A percentile compares a stretch with the other conserved stretches of the same genome.
These are phyloP conservation scores for Diutina sp. DNA, from an alignment of 1,139 yeast species.

Conservation along the genomic window DNA sequence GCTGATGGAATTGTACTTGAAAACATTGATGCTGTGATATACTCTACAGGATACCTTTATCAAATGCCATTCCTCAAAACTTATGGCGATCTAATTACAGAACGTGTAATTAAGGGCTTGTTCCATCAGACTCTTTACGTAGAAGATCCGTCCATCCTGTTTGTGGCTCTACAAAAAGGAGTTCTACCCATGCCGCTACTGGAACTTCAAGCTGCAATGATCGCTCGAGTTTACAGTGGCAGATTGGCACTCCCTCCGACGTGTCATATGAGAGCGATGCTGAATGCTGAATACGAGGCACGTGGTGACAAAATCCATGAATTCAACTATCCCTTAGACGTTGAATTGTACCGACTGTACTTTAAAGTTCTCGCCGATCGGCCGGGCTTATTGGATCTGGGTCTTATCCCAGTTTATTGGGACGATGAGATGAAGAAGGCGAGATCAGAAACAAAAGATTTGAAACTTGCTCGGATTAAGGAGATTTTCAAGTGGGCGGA, in stretches of 20 bases:
- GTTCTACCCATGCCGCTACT: conserved; percentile 20
- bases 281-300: conserved; percentile 4
- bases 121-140: conserved; percentile 33
- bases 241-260: conserved; percentile 6
- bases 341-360: conserved; percentile 16
- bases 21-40: conserved; percentile 37
- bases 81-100: conserved; percentile 13
- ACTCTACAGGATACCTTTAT: conserved; percentile 53
- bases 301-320: conserved; percentile 15
- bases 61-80: conserved; percentile 27
- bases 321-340: conserved; percentile 18
- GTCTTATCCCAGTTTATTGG: conserved; percentile 17
- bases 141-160: conserved; percentile 29
- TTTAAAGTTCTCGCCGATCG: conserved; percentile 10
- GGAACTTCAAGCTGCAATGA: conserved; percentile 9
- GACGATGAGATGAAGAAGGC: conserved; percentile 10
- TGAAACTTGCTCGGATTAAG: conserved; percentile 12
- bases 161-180: conserved; percentile 24
- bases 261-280: conserved; percentile 3
- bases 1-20: conserved; percentile 8
- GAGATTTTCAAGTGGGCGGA: conserved; percentile 11
- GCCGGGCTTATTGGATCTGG: conserved; percentile 8
- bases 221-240: conserved; percentile 10
- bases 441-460: conserved; percentile 9
- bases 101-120: conserved; percentile 17